These are phyloP conservation scores for Alternaria metachromatica DNA, from an alignment of 2,329 filamentous ascomycete genomes.

Conservation along the genomic window DNA sequence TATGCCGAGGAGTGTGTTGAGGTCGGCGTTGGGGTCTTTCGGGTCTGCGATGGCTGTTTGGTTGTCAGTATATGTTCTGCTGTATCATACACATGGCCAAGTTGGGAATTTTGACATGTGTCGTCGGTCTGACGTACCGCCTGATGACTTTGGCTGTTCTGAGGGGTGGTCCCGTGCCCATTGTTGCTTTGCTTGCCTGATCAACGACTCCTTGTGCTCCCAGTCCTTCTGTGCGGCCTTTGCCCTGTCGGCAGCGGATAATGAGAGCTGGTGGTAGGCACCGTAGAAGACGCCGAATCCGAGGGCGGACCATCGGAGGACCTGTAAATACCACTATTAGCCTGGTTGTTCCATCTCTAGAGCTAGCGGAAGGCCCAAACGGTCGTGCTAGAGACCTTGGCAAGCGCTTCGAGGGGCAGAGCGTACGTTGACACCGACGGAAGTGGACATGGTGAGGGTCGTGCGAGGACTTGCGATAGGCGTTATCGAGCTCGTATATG, in stretches of 20 bases:
- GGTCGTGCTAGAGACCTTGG: neutral
- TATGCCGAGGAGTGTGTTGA: constrained; percentile 68
- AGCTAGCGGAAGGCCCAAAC: constrained; percentile 2
- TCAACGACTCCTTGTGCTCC: constrained; percentile 88
- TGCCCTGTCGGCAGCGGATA: constrained; percentile 75
- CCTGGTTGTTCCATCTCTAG: constrained; percentile 13
- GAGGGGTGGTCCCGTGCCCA: constrained; percentile 75
- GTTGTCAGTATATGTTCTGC: neutral
- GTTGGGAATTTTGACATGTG: neutral
- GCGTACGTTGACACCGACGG: constrained; percentile 62
- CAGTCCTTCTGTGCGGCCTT: constrained; percentile 80
- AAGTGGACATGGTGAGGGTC: constrained; percentile 51
- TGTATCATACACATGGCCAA: neutral
- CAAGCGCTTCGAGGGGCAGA: constrained; percentile 2
- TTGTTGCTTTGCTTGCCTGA: constrained; percentile 90
- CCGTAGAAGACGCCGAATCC: constrained; percentile 93
- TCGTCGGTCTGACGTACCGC: constrained; percentile 29
- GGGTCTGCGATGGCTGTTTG: constrained; percentile 67
- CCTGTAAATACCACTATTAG: constrained; percentile 62
- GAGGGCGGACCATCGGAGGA: constrained; percentile 95
- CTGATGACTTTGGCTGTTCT: constrained; percentile 40
- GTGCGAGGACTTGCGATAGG: constrained; percentile 31
- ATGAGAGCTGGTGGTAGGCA: constrained; percentile 86
- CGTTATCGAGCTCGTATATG: constrained; percentile 20
- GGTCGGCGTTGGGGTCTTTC: constrained; percentile 87